phyloP scores from a whole-genome alignment of 768 basidiomycete species.

The Hericium alpestre region DNA sequence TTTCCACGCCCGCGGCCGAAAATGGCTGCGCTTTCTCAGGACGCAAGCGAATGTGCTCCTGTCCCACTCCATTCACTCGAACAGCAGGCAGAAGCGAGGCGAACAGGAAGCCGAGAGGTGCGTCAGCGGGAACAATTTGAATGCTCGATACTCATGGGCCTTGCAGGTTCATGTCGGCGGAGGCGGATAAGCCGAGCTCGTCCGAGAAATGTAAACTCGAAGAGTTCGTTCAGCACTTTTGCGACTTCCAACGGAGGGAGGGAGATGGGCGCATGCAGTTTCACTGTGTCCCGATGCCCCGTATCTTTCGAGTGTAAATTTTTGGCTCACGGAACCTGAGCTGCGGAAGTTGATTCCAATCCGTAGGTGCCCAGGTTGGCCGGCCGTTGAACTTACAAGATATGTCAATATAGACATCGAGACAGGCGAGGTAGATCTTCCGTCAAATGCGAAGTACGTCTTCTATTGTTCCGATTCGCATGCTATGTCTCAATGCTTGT shows the following conservation, averaged over 20 bases:
- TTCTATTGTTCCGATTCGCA: background rate
- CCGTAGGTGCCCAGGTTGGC: conserved; percentile 49
- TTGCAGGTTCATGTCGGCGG: background rate
- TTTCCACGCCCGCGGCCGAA: no score
- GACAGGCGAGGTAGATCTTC: conserved; percentile 42
- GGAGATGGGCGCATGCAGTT: conserved; percentile 21
- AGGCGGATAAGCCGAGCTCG: background rate
- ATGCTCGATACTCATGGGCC: background rate
- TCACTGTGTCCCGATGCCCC: conserved; percentile 64
- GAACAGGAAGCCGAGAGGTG: no score
- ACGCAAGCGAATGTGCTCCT: no score
- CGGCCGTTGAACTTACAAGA: conserved; percentile 64
- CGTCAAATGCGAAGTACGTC: conserved; percentile 13
- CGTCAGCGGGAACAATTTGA: no score
- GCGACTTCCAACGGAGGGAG: conserved; percentile 29
- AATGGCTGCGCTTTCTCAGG: no score
- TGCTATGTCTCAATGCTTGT: background rate
- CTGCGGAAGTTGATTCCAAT: no score
- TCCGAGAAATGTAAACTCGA: conserved; percentile 42
- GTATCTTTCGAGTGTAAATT: conserved; percentile 63
- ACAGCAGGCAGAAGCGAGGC: no score
- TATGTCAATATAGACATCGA: conserved; percentile 35
- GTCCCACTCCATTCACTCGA: no score
- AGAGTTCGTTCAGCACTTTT: conserved; percentile 67
- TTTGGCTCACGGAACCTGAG: background rate